Conservation (phyloP, 169 alveolate species). For the Cryptosporidium sp. region DNA sequence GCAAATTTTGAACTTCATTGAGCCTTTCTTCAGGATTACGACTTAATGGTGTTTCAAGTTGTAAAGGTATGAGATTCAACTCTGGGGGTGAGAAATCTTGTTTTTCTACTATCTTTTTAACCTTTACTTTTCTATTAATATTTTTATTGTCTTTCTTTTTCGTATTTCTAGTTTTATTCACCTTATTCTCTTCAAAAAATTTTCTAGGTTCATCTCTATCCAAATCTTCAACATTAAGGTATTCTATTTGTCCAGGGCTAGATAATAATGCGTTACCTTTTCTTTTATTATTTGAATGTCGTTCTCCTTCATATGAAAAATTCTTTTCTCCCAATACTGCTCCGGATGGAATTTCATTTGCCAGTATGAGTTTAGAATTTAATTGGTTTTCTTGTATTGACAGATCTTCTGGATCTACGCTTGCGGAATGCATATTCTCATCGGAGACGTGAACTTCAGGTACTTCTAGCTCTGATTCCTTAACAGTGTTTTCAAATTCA, state of each 20-base stretch:
- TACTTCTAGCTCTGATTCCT: neutral
- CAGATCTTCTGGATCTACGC: slow-evolving; percentile 36
- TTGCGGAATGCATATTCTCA: neutral
- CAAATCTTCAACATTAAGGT: slow-evolving; percentile 13
- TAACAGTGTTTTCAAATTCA: neutral
- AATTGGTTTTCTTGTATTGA: slow-evolving; percentile 34
- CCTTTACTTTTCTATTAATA: neutral
- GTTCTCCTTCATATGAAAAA: slow-evolving; percentile 45
- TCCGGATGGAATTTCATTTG: slow-evolving; percentile 49
- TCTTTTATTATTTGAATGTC: neutral
- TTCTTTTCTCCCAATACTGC: neutral
- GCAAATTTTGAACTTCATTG: neutral
- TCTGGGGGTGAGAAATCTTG: slow-evolving; percentile 30
- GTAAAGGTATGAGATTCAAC: neutral
- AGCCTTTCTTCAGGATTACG: neutral
- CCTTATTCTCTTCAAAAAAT: neutral
- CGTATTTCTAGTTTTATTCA: neutral
- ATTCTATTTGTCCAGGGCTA: slow-evolving; percentile 8
- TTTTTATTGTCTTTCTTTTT: neutral
- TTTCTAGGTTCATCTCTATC: neutral
- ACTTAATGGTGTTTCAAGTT: neutral
- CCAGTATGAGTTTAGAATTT: slow-evolving; percentile 9
- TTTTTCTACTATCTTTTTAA: neutral
- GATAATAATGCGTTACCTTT: neutral
- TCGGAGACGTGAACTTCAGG: neutral